Conservation (phyloP, 148 eudicot species). For the Oxyria digyna region DNA sequence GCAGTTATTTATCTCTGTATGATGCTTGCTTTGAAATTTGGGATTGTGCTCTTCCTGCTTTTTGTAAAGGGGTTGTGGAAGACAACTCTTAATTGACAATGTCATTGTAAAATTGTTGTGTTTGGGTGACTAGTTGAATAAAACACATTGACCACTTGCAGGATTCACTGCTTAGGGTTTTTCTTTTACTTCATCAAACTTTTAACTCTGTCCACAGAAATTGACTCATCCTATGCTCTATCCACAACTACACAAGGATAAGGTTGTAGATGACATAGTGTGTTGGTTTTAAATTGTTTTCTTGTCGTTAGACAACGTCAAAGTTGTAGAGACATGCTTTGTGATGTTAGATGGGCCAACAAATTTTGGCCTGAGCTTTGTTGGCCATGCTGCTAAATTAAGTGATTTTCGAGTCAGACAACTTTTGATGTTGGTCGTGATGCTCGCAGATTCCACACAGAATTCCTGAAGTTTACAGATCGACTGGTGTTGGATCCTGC, state of each 20-base stretch:
- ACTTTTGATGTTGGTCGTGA: too few species aligned
- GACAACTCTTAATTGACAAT: neutral
- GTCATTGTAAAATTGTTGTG: neutral
- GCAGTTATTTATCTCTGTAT: neutral
- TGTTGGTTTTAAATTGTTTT: too few species aligned
- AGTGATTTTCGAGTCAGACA: too few species aligned
- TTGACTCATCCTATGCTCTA: neutral
- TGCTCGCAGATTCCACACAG: too few species aligned
- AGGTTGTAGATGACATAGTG: too few species aligned
- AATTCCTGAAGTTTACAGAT: too few species aligned
- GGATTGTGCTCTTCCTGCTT: constrained; percentile 1
- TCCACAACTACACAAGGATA: neutral
- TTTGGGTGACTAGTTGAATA: neutral
- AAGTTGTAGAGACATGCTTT: too few species aligned
- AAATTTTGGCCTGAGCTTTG: too few species aligned
- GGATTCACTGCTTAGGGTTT: neutral
- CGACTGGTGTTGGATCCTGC: too few species aligned
- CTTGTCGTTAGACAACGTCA: too few species aligned
- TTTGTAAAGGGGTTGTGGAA: neutral
- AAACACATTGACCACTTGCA: constrained; percentile 2
- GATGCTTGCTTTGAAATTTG: neutral
- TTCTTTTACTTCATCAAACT: neutral
- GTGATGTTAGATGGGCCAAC: too few species aligned
- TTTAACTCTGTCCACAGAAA: neutral
- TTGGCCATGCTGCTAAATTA: too few species aligned